Percentiles rank a stretch among this genome's conserved stretches.
Evolutionary conservation across 2,329 filamentous ascomycete species (phyloP).

Genomic region (Trichoderma endophyticum): DNA sequence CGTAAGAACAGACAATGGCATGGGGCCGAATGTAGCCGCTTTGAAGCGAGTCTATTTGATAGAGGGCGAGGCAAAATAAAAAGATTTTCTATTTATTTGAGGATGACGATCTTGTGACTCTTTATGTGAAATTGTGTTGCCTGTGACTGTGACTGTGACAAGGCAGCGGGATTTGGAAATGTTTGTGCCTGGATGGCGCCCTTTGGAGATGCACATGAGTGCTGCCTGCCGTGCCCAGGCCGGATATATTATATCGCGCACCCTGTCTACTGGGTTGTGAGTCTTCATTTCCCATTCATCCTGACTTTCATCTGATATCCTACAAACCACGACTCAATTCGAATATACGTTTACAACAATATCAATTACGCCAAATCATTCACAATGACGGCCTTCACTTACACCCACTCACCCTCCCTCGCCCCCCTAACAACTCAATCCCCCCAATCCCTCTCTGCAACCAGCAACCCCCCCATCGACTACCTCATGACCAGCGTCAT

Average conservation of each 20-base stretch:
- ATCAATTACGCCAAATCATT: neutral
- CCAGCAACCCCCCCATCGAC: constrained; percentile 20
- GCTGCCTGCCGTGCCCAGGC: neutral
- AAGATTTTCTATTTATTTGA: neutral
- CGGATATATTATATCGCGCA: constrained; percentile 11
- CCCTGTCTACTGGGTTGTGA: neutral
- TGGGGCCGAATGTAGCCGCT: constrained; percentile 1
- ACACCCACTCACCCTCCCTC: constrained; percentile 20
- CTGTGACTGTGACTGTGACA: neutral
- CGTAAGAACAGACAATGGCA: neutral
- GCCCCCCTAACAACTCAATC: neutral
- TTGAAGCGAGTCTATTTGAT: neutral
- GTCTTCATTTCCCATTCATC: neutral
- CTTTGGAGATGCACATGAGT: neutral
- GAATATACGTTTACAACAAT: neutral
- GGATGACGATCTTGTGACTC: neutral
- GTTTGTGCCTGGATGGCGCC: neutral
- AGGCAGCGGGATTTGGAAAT: neutral
- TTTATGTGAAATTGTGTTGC: neutral
- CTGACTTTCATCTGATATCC: too few species aligned
- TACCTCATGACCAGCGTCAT: constrained; percentile 24
- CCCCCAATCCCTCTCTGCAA: neutral
- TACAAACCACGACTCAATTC: neutral
- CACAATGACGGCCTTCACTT: neutral
- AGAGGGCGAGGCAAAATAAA: constrained; percentile 4